Percentiles rank a stretch among this genome's conserved stretches.
phyloP scores from a whole-genome alignment of 2,329 filamentous ascomycete species.

The Stagonosporopsis tanaceti region DNA sequence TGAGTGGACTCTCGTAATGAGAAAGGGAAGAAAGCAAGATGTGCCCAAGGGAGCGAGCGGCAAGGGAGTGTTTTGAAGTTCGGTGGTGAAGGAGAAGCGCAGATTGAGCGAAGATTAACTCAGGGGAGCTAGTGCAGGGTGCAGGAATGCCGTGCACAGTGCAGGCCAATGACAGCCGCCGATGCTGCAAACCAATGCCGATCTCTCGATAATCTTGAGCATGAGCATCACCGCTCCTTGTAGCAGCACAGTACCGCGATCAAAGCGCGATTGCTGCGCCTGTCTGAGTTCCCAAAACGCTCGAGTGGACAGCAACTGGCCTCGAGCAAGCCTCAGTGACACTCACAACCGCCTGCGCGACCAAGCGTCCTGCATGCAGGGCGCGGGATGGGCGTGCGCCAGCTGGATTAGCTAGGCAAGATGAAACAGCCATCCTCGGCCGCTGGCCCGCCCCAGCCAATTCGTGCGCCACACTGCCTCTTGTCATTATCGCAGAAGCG shows the following conservation, averaged over 20 bases:
- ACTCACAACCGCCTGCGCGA: slow-evolving; percentile 20
- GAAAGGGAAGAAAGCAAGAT: slow-evolving; percentile 24
- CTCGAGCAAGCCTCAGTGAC: slow-evolving; percentile 12
- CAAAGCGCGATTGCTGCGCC: slow-evolving; percentile 1
- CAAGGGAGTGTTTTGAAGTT: slow-evolving; percentile 38
- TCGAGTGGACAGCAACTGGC: slow-evolving; percentile 12
- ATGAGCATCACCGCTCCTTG: slow-evolving; percentile 11
- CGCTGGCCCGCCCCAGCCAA: slow-evolving; percentile 12
- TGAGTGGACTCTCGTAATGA: slow-evolving; percentile 41
- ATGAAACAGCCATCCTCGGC: slow-evolving; percentile 22
- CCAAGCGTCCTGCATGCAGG: slow-evolving; percentile 27
- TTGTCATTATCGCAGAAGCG: slow-evolving; percentile 15
- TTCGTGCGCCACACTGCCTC: slow-evolving; percentile 17
- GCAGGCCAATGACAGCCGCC: slow-evolving; percentile 15
- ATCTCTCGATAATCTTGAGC: slow-evolving; percentile 19
- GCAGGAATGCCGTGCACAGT: slow-evolving; percentile 23
- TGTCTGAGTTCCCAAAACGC: slow-evolving; percentile 2
- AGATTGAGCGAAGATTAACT: slow-evolving; percentile 33
- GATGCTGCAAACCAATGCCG: slow-evolving; percentile 29
- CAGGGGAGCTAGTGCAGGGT: slow-evolving; percentile 27
- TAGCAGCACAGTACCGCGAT: background rate
- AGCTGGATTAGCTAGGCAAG: slow-evolving; percentile 17
- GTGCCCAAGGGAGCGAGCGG: slow-evolving; percentile 35
- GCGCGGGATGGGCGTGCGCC: slow-evolving; percentile 25
- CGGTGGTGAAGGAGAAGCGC: slow-evolving; percentile 34